Evolutionary conservation across 306 rosid species (phyloP), one percentile per base, ranked within the genome.

Genomic region (Ormosia semicastrata): DNA sequence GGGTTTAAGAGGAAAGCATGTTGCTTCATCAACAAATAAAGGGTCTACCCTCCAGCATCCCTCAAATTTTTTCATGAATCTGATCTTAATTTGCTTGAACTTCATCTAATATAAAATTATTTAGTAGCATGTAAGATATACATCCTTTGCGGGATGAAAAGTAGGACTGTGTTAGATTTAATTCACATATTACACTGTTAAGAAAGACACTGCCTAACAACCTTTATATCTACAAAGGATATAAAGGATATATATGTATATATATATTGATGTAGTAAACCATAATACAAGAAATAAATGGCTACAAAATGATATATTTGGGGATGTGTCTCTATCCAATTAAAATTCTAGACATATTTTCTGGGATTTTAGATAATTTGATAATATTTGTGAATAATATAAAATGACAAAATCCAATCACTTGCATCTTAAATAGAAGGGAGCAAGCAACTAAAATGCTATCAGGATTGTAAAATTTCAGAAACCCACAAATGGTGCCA

Each of bases 41-140:
- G 99, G 98, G 47, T 93, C 99, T 57, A 95, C 97, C 56, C 66
- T 93, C 99, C 98, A 95, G 85, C 92, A 82, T 39, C 99, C 99
- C 86, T 95, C 97, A 60, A 95, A 92, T 60, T 85, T 90, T 82
- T 92, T 87, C 99, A 95, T 95, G 92, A 95, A 93, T 68, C 99
- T 98, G 1, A 91, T 86, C 79, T 95, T 91, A 59, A 92, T 52
- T 91, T 95, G 99, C 93, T 89, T 89, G 91, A 95, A 95, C 78
- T 83, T 93, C 99, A 93, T 93, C 99, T 93, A 91, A 74, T 1
- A 83, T 77, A 75, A 39, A 41, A 74, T 71, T 69, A 39, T 2
- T 58, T n/a, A 83, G 71, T 75, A 68, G 65, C 39, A 39, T 68
- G 87, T 71, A 58, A 79, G 67, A 66, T 54, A 44, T 13, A 14